These are phyloP conservation scores for Aureobasidium sp. DNA, from an alignment of 2,329 filamentous ascomycete genomes.

Conservation along the genomic window DNA sequence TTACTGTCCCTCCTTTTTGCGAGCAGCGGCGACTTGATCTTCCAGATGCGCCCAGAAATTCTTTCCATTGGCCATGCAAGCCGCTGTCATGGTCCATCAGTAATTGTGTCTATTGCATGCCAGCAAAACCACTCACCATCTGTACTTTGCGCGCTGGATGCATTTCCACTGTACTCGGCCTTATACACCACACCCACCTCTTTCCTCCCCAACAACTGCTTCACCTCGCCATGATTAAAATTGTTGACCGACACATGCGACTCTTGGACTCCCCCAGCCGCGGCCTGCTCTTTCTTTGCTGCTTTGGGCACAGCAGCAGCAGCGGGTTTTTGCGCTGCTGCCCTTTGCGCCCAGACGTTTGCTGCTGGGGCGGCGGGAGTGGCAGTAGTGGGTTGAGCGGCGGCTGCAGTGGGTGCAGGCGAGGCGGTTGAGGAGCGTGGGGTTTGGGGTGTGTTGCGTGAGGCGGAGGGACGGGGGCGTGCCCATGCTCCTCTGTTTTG, in stretches of 20 bases:
- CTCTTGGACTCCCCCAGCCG: constrained; percentile 17
- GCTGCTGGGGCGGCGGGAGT: not conserved
- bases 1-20: constrained; percentile 22
- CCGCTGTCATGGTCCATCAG: constrained; percentile 17
- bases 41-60: constrained; percentile 40
- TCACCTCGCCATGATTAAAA: constrained; percentile 40
- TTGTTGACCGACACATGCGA: constrained; percentile 27
- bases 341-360: constrained; percentile 14
- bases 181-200: constrained; percentile 26
- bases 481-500: constrained; percentile 9
- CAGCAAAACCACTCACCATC: constrained; percentile 27
- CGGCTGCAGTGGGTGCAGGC: not conserved
- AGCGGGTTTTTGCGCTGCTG: not conserved
- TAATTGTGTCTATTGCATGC: not conserved
- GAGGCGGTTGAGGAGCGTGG: constrained; percentile 12
- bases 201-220: constrained; percentile 33
- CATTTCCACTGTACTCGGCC: constrained; percentile 14
- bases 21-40: constrained; percentile 36
- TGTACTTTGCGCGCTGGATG: constrained; percentile 34
- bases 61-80: constrained; percentile 39
- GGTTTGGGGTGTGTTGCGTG: not conserved
- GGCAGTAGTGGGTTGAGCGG: not conserved
- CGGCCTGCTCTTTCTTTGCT: not conserved
- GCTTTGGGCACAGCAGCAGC: not conserved
- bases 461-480: not conserved